Evolutionary conservation across 1,284 basidiomycete species (phyloP), one percentile per base, ranked within the genome.

Genomic region (Ceratobasidium sp.): DNA sequence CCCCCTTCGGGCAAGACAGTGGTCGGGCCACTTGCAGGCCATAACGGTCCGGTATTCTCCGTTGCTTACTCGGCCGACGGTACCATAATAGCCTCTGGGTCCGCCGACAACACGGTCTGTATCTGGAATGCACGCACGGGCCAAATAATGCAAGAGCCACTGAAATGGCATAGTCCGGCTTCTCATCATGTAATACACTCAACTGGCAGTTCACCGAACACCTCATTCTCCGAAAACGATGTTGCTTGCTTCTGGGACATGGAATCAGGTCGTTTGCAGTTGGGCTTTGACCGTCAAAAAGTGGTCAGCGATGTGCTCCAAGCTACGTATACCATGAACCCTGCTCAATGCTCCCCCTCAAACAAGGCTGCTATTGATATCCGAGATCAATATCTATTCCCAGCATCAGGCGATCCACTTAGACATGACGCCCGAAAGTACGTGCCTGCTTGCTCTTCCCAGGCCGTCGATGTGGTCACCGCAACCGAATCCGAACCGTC

Each of bases 41-140:
- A 52, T 26, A 1, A 10, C 15, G 23, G 13, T 38, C 23, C 20
- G 9, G 65, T 68, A 2, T 52, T 6, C 26, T 50, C 46, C 5
- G 48, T 68, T 50, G 44, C 65, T 10, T 68, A 3, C 26, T 68
- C 48, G 46, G 46, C 65, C 26, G n/a, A 52, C 13, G 65, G 44
- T 2, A 28, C n/a, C 6, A 20, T 12, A 0, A 17, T 68, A 20
- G 65, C 23, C n/a, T 50, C 48, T 68, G 65, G 65, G 9, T 68
- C 26, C 1, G 44, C 26, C 2, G 57, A 61, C 20, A 4, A 9
- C 2, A 61, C 57, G 7, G 12, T 61, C 26, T 33, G 57, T 15
- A 1, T 61, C 20, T 61, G 57, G 57, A 61, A 33, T n/a, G 17
- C 6, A n/a, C 2, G 6, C 2, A 17, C 50, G 7, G 50, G 20